Evolutionary conservation across 257 asterid genomes (phyloP), one percentile per base, ranked within the genome.

Genomic region (Ballota nigra): DNA sequence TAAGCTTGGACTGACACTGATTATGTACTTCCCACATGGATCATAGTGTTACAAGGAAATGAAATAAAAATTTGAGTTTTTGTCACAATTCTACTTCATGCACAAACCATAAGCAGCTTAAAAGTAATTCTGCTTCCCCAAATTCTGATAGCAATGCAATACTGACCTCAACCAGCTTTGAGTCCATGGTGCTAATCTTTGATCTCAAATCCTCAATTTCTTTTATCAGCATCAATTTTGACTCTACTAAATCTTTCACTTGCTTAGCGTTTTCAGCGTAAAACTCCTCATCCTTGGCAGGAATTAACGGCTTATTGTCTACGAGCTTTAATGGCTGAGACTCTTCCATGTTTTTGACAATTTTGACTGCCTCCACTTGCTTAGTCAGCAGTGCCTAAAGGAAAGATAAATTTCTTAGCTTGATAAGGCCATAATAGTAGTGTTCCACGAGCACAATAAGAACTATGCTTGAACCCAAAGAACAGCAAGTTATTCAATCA

Each of bases 161-260:
- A 77, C 85, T 73, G 63, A 92, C 97, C 97, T 88, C 83, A 67
- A 75, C 76, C 66, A 92, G 83, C 86, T 88, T 83, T 69, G 81
- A 72, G 75, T 84, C 87, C 87, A 92, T 60, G 72, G 76, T 20
- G 11, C 79, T 78, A 52, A 88, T 77, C 80, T 79, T 85, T 56
- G 85, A 84, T 63, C 81, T 83, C 79, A 88, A 61, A 53, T 83
- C 89, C 82, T 81, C 83, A 6, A 82, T 68, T 43, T 85, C 82
- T 57, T 79, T 66, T 47, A 69, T 71, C 12, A 82, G 81, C 65
- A 74, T 83, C 76, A 77, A 62, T 26, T 81, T 80, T 68, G 65
- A 72, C 57, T 77, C 86, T 73, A 82, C 82, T 23, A 81, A 74
- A 79, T 82, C 83, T 57, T 68, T 63, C 65, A 78, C 70, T 69